A percentile compares a stretch with the other conserved stretches of the same genome.
These are phyloP conservation scores for Aureobasidium sp. DNA, from an alignment of 2,329 filamentous ascomycete genomes.

Conservation along the genomic window DNA sequence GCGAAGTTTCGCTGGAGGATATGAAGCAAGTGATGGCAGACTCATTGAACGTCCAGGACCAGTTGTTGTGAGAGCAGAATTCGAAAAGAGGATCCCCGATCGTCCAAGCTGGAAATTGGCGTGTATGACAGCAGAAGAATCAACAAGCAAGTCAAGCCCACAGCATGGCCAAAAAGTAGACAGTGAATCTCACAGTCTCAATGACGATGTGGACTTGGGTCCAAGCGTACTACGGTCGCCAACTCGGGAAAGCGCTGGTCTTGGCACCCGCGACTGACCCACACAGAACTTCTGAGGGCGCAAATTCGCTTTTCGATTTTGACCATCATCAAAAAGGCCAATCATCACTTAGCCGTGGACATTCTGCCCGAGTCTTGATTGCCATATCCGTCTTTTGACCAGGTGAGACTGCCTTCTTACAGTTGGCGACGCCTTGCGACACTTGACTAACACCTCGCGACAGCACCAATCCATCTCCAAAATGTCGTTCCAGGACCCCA, in stretches of 20 bases:
- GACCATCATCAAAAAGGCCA: constrained; percentile 22
- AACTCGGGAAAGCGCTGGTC: not conserved
- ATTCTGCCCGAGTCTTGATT: constrained; percentile 38
- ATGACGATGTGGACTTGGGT: not conserved
- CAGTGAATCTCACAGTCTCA: not conserved
- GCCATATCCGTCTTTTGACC: constrained; percentile 20
- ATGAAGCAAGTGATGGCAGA: constrained; percentile 67
- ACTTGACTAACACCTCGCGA: constrained; percentile 17
- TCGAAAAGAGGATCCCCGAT: not conserved
- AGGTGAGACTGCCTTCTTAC: not conserved
- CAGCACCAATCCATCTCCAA: constrained; percentile 28
- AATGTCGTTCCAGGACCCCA: constrained; percentile 95
- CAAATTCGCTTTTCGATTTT: not conserved
- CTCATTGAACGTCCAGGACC: constrained; percentile 25
- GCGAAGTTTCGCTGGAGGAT: constrained; percentile 61
- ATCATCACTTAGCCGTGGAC: constrained; percentile 47
- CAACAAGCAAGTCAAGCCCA: not conserved
- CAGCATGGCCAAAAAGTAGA: not conserved
- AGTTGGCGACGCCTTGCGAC: not conserved
- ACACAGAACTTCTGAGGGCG: not conserved
- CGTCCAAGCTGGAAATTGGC: not conserved
- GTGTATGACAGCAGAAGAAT: not conserved
- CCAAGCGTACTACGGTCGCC: not conserved
- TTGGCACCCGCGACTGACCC: not conserved
- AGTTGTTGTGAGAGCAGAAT: not conserved